Base-by-base conservation (phyloP, 441 rosid species). In the Gossypium schwendimanii region DNA sequence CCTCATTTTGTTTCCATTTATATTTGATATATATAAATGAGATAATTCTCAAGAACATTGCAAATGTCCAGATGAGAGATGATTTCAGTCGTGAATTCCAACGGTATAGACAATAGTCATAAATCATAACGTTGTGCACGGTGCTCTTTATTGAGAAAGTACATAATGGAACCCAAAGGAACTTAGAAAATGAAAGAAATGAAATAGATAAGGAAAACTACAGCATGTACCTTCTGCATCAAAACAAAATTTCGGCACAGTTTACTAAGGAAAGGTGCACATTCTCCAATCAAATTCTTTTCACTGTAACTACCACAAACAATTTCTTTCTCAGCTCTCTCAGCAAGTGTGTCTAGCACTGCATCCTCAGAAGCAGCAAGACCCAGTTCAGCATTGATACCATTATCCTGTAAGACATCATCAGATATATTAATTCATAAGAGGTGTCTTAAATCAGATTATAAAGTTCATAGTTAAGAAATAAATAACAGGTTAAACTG, bases 331-430 rank as follows among this genome's bases (percentile, higher is more conserved):
- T 93, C 98, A 66, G 99, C 89, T 85, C 83, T 87, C 77, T 96
- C 99, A 60, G 92, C 87, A 11, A 93, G 90, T 20, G 88, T 75
- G 83, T 96, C 99, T 75, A 96, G 89, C 58, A 83, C 68, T 58
- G 94, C 97, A 80, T 93, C 99, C 81, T 90, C 96, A 18, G 99
- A 93, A 81, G 97, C 98, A 73, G 91, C 91, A 75, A 96, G 86
- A 68, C 99, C 99, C 41, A 96, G 83, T 82, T 96, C 98, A 69
- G 95, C 94, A 87, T 87, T 96, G 71, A 96, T 96, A 79, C 87
- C 79, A 79, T 78, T 80, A 53, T 84, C 93, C 99, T 96, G 85
- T 73, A 76, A 71, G 57, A 69, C 81, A 72, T 75, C 63, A 52
- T 76, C 55, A 74, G 77, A 81, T 18, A 45, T 0, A 65, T 14